Evolutionary conservation across 352 stramenopile species (phyloP), one percentile per base, ranked within the genome.

Genomic region (Plasmopara muralis): DNA sequence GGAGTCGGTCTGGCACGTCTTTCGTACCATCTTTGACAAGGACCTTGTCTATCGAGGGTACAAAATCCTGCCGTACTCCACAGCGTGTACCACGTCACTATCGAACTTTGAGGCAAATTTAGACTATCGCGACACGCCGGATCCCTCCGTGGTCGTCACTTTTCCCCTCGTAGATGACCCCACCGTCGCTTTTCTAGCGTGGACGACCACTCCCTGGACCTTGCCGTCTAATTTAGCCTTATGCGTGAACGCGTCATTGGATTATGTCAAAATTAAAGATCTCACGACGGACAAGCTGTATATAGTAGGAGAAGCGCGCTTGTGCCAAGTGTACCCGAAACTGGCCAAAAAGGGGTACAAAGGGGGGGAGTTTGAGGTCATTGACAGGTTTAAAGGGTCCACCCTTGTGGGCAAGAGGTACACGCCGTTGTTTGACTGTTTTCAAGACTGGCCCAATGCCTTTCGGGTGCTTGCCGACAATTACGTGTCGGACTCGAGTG

Each of bases 191-290:
- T 59, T 98, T 8, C 73, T 98, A 25, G 96, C 95, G 2, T 99
- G 97, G 97, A 99, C 97, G 15, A 99, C 97, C 10, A 99, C 97
- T n/a, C 97, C 97, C 0, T 99, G 97, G 97, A 99, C 97, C 8
- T 71, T 99, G 25, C 97, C 97, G 9, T 97, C 85, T 60, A 99
- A 99, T 83, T 72, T 99, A 64, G 96, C 95, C 30, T 63, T 99
- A 2, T 99, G 96, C 55, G 96, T 99, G 14, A 97, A 99, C 68
- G 85, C 93, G 8, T 62, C 83, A 3, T 89, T 99, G 31, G 81
- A 97, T 60, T 99, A 99, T 73, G 85, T 99, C 33, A 97, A 98
- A 70, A 84, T 99, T 37, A 91, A 96, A 55, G 96, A 99, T 65
- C 74, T 94, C 20, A 90, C 86, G 57, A 86, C 79, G 0, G 80